Conservation (phyloP, 768 basidiomycete species). For the Lactarius sp. region DNA sequence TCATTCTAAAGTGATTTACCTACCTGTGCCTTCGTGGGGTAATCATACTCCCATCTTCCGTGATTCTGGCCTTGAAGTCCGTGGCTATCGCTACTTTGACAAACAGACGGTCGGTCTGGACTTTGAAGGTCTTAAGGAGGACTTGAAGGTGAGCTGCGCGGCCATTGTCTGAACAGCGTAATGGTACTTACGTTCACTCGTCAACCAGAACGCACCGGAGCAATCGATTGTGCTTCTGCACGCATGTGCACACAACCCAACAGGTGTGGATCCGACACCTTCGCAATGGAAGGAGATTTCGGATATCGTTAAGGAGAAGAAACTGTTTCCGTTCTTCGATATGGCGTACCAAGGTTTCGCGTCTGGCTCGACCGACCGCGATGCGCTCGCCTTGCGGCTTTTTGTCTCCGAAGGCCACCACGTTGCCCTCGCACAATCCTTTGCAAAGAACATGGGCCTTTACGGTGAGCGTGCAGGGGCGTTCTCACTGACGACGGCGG, state of each 20-base stretch:
- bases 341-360: constrained; percentile 99
- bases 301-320: constrained; percentile 79
- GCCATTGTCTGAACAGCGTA: neutral
- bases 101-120: constrained; percentile 89
- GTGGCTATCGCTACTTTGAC: constrained; percentile 91
- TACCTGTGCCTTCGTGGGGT: constrained; percentile 94
- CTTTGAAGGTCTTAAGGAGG: constrained; percentile 84
- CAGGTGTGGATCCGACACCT: constrained; percentile 90
- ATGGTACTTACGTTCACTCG: neutral
- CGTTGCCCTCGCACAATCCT: constrained; percentile 87
- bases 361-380: constrained; percentile 82
- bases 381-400: constrained; percentile 93
- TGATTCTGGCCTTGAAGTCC: constrained; percentile 92
- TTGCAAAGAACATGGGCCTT: constrained; percentile 99
- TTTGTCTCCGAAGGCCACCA: constrained; percentile 91
- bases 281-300: constrained; percentile 92
- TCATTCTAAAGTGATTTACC: constrained; percentile 80
- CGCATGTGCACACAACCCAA: constrained; percentile 99
- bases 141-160: constrained; percentile 62
- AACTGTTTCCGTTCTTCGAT: constrained; percentile 97
- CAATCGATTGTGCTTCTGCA: constrained; percentile 85
- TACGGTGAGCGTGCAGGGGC: constrained; percentile 99
- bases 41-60: constrained; percentile 93
- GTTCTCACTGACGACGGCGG: constrained; percentile 74
- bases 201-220: constrained; percentile 43